Conservation (phyloP, 2,329 filamentous ascomycete genomes). For the Fonsecaea pedrosoi region DNA sequence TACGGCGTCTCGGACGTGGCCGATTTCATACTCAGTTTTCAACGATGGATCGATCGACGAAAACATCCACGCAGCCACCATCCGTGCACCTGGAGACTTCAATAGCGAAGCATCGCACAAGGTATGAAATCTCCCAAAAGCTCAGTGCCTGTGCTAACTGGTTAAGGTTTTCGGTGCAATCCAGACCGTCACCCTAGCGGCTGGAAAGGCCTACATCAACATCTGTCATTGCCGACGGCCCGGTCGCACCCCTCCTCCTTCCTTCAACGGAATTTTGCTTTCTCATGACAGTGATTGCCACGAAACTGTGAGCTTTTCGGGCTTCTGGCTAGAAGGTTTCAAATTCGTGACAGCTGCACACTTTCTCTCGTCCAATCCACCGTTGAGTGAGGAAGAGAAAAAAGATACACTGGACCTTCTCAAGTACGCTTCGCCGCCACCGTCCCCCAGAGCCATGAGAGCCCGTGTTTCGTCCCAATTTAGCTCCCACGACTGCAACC, state of each 20-base stretch:
- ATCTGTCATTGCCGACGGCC: not conserved
- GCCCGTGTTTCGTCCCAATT: not conserved
- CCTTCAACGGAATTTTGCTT: not conserved
- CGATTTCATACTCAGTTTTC: not conserved
- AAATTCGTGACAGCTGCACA: not conserved
- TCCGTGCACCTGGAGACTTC: no score
- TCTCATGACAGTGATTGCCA: not conserved
- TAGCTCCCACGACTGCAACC: not conserved
- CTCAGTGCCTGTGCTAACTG: not conserved
- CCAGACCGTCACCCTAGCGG: not conserved
- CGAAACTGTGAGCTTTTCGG: not conserved
- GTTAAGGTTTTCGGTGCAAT: not conserved
- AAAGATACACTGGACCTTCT: not conserved
- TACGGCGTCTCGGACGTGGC: not conserved
- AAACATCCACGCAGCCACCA: no score
- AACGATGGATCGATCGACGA: not conserved
- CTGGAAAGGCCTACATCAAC: not conserved
- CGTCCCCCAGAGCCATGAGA: no score
- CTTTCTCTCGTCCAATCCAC: not conserved
- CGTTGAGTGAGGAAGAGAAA: not conserved
- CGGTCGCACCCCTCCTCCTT: not conserved
- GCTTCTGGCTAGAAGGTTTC: not conserved
- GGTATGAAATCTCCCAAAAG: not conserved
- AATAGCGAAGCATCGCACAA: no score
- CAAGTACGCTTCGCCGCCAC: not conserved